A percentile compares a stretch with the other conserved stretches of the same genome.
Evolutionary conservation across 306 rosid species (phyloP).

Genomic region (Lathyrus oleraceus): DNA sequence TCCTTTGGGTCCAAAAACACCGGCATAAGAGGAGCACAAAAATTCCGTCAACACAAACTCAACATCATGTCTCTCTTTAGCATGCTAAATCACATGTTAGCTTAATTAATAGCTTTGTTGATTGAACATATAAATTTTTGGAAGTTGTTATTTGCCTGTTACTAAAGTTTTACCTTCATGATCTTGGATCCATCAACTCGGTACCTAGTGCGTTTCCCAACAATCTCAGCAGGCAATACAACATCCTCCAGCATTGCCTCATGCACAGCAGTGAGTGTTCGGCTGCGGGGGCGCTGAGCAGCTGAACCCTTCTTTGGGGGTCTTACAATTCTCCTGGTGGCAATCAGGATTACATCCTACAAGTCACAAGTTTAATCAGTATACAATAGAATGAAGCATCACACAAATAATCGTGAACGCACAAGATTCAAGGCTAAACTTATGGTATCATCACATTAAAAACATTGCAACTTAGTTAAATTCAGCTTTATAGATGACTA

Average conservation of each 20-base stretch:
- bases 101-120: neutral
- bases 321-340: slow-evolving; percentile 76
- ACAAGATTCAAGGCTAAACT: neutral
- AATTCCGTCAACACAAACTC: neutral
- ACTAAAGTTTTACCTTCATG: slow-evolving; percentile 57
- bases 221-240: slow-evolving; percentile 89
- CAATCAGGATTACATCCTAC: slow-evolving; percentile 77
- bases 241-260: slow-evolving; percentile 87
- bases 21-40: slow-evolving; percentile 32
- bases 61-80: neutral
- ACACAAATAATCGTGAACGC: neutral
- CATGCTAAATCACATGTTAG: neutral
- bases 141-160: neutral
- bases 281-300: slow-evolving; percentile 76
- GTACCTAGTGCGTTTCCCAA: slow-evolving; percentile 75
- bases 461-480: neutral
- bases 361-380: neutral
- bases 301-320: slow-evolving; percentile 95
- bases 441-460: neutral
- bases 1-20: slow-evolving; percentile 83
- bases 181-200: slow-evolving; percentile 76
- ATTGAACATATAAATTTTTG: neutral
- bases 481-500: neutral
- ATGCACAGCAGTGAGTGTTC: slow-evolving; percentile 85
- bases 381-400: neutral